Evolutionary conservation across 805 yeast species (phyloP), one percentile per base, ranked within the genome.

Genomic region (Candida bentonensis): DNA sequence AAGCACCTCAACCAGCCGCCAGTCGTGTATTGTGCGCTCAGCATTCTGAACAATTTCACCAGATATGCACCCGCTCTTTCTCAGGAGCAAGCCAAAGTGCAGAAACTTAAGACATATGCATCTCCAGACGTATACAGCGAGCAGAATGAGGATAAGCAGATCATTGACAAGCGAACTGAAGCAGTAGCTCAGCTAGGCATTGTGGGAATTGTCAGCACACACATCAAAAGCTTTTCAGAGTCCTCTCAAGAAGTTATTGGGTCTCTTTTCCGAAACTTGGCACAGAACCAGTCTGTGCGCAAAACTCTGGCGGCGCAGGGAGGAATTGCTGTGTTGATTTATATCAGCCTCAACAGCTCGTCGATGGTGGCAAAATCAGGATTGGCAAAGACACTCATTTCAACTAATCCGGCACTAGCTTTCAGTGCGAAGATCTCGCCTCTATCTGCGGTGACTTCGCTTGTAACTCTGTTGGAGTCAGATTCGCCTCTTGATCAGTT

Each of bases 401-500:
- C 66, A 1, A 53, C 56, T 2, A 56, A 62, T 41, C 68, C 69
- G 2, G 42, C 49, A 21, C 43, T 57, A 2, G 62, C 63, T 1
- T 56, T 66, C 44, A 58, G 64, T 23, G 43, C 55, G 17, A 56
- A 60, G 28, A 47, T 59, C 22, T 47, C 64, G 2, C 58, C 62
- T 3, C 28, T 46, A 4, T 59, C 53, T 1, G 59, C 62, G 0
- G 49, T 66, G 3, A 47, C 48, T 3, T 65, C 66, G 5, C 51
- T 66, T 13, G 21, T 52, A n/a, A 47, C 39, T 3, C 62, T 61
- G 15, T 43, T 58, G 15, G 36, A 30, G 7, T 30, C 36, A 30
- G 36, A 30, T 15, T 15, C 27, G 20, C 48, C 48, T 41, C 57
- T 66, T 22, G 70, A 66, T 42, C 67, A 70, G 20, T 72, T 70